Evolutionary conservation across 352 stramenopile genomes (phyloP).

Genomic region (Phytophthora pisi): DNA sequence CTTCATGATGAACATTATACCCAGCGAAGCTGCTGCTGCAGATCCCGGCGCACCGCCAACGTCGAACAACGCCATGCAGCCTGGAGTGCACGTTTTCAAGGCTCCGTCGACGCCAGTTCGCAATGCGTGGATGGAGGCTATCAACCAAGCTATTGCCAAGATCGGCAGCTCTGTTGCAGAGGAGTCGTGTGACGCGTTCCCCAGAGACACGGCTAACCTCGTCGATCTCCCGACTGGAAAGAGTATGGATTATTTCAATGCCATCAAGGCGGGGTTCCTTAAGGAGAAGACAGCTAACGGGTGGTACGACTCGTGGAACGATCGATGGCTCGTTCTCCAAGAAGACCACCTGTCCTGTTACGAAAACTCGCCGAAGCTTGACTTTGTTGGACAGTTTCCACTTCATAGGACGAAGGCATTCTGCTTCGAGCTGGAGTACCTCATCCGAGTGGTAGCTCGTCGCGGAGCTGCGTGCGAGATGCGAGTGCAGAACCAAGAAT

Average conservation of each 20-base stretch:
- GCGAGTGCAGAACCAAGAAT: slow-evolving; percentile 74
- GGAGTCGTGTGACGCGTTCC: slow-evolving; percentile 13
- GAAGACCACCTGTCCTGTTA: slow-evolving; percentile 77
- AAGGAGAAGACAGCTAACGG: slow-evolving; percentile 77
- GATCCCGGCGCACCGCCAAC: slow-evolving; percentile 26
- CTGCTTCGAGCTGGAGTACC: slow-evolving; percentile 73
- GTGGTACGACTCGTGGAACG: slow-evolving; percentile 87
- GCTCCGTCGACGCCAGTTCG: slow-evolving; percentile 65
- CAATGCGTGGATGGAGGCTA: slow-evolving; percentile 70
- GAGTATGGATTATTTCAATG: slow-evolving; percentile 82
- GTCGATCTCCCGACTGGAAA: slow-evolving; percentile 64
- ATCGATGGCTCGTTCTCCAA: slow-evolving; percentile 84
- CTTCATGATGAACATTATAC: slow-evolving; percentile 80
- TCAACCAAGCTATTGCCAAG: slow-evolving; percentile 56
- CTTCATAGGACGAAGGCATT: slow-evolving; percentile 71
- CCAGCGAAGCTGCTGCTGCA: slow-evolving; percentile 36
- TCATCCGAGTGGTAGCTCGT: slow-evolving; percentile 78
- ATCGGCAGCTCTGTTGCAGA: slow-evolving; percentile 26
- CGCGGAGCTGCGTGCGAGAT: slow-evolving; percentile 79
- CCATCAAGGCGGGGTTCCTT: slow-evolving; percentile 71
- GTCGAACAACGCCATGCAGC: slow-evolving; percentile 24
- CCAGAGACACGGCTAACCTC: slow-evolving; percentile 40
- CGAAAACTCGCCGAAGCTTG: slow-evolving; percentile 77
- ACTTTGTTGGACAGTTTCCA: slow-evolving; percentile 77
- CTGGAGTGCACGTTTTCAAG: slow-evolving; percentile 61